These are phyloP conservation scores for Fusarium sp. DNA, from an alignment of 2,329 filamentous ascomycete species.

Conservation along the genomic window DNA sequence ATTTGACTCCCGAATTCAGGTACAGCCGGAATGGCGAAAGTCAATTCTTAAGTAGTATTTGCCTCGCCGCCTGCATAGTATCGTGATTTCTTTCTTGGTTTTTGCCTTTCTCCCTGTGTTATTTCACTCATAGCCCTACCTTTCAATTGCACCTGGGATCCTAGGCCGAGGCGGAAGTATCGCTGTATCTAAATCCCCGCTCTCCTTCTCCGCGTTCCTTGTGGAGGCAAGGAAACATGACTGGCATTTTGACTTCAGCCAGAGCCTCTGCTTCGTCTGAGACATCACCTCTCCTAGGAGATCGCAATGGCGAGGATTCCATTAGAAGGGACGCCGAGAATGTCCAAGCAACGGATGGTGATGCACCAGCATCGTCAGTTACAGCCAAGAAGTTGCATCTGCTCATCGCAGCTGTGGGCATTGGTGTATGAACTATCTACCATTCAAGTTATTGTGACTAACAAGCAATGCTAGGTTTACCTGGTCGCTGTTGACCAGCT, in stretches of 20 bases:
- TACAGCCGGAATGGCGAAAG: constrained; percentile 12
- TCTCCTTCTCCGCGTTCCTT: not conserved
- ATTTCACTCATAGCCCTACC: not conserved
- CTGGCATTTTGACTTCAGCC: constrained; percentile 8
- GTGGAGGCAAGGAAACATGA: constrained; percentile 24
- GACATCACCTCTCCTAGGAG: constrained; percentile 49
- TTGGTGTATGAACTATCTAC: constrained; percentile 50
- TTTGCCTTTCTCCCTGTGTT: not conserved
- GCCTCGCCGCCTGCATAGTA: not conserved
- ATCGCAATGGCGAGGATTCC: not conserved
- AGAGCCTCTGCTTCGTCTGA: constrained; percentile 36
- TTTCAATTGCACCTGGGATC: not conserved
- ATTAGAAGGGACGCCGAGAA: constrained; percentile 32
- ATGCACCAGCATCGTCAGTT: constrained; percentile 15
- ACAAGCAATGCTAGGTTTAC: constrained; percentile 68
- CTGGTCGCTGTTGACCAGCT: constrained; percentile 83
- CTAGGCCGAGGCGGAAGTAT: not conserved
- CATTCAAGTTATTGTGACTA: not conserved
- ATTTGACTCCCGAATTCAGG: constrained; percentile 31
- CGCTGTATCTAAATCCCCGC: not conserved
- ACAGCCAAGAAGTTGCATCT: constrained; percentile 57
- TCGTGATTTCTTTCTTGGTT: not conserved
- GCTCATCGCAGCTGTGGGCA: constrained; percentile 57
- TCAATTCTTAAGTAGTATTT: not conserved
- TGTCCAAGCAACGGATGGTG: constrained; percentile 7